A percentile compares a stretch with the other conserved stretches of the same genome.
Evolutionary conservation across 345 rosid species (phyloP).

Genomic region (Eucalyptus polybractea): DNA sequence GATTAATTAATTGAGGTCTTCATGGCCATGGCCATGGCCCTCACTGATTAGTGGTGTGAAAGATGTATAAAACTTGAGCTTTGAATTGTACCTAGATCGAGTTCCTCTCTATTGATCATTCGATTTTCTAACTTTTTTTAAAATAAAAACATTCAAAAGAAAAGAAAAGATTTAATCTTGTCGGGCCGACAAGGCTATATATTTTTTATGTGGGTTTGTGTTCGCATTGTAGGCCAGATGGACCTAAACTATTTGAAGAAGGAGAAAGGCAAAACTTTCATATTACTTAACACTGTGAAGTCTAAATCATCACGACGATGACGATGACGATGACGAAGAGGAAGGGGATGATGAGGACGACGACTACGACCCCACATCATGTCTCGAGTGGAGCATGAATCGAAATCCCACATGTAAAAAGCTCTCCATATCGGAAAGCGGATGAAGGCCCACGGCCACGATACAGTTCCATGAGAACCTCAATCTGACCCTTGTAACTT

Average conservation of each 20-base stretch:
- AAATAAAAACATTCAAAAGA: neutral
- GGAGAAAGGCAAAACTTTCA: neutral
- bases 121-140: neutral
- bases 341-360: neutral
- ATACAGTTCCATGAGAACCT: neutral
- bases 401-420: neutral
- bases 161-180: neutral
- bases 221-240: neutral
- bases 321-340: neutral
- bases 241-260: neutral
- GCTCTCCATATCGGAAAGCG: neutral
- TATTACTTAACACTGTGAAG: neutral
- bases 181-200: neutral
- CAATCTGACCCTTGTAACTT: neutral
- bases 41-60: neutral
- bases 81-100: accelerated
- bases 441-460: neutral
- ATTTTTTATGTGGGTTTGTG: neutral
- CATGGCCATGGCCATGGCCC: neutral
- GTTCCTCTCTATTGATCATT: neutral
- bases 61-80: neutral
- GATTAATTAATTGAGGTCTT: neutral
- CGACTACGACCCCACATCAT: no score
- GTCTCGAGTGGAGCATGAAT: neutral
- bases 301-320: neutral